A percentile compares a stretch with the other conserved stretches of the same genome.
Conservation (phyloP, 73 alveolate genomes). For the Tetrahymena elliotti region DNA sequence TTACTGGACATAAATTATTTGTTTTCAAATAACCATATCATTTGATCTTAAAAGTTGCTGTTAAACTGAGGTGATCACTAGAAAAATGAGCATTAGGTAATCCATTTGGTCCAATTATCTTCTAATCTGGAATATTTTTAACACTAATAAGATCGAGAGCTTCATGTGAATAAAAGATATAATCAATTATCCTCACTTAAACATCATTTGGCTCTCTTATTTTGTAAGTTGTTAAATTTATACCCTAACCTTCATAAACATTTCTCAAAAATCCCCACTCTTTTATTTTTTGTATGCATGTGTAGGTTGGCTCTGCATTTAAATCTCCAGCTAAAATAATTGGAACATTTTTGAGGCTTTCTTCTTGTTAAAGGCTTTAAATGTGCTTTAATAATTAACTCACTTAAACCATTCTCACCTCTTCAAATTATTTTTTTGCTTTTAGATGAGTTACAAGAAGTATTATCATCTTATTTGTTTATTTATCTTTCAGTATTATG, state of each 20-base stretch:
- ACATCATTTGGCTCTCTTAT: background rate
- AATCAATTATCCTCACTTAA: background rate
- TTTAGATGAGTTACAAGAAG: background rate
- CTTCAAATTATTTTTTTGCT: background rate
- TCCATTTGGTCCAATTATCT: background rate
- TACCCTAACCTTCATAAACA: background rate
- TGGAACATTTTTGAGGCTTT: background rate
- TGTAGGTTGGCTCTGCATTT: background rate
- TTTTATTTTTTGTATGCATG: background rate
- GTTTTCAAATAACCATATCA: no score
- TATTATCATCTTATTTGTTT: background rate
- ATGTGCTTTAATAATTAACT: background rate
- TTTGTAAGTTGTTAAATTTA: background rate
- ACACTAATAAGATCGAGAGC: background rate
- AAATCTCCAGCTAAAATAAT: background rate
- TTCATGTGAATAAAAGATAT: background rate
- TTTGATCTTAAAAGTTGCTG: background rate
- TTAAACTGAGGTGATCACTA: background rate
- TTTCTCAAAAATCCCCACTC: background rate
- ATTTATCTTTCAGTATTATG: background rate
- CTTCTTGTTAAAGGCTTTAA: background rate
- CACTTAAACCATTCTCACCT: background rate
- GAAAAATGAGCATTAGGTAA: background rate
- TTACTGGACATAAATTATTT: no score
- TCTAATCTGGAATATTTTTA: background rate